Evolutionary conservation across 345 rosid genomes (phyloP), one percentile per base, ranked within the genome.

Genomic region (Citrus glauca): DNA sequence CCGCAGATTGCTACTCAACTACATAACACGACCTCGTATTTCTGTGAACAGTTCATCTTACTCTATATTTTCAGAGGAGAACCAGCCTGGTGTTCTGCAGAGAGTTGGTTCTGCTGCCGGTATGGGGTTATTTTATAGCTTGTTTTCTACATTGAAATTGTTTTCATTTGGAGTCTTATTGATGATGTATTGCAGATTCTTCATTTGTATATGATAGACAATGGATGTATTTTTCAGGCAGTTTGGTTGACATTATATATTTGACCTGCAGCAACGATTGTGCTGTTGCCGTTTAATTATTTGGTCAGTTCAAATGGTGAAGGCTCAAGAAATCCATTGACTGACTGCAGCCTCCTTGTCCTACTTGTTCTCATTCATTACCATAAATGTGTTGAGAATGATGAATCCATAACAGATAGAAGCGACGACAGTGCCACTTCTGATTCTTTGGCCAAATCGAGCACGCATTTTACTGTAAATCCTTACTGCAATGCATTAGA

Each of bases 41-140:
- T 84, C 90, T 64, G 81, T 85, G 68, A 90, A 82, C 74, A 79
- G 74, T 62, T 81, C 87, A 76, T 19, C 90, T 57, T 88, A 89
- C 84, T 82, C 91, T 62, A 40, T 82, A 66, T 90, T 87, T 85
- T 80, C 88, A 62, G 92, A 88, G 61, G 88, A 82, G 75, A 84
- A 78, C 67, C 85, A 87, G 75, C 91, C 91, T 77, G 94, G 98
- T 66, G 94, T 94, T 82, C 82, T 96, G 72, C 97, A 92, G 78
- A 92, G 94, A 91, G 95, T 92, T 69, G 89, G 98, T 71, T 89
- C 93, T 77, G 97, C 91, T 64, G 98, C 99, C 81, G 95, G 99
- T 94, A 89, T 65, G 83, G 50, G 85, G 25, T 77, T 75, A 62
- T 63, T 60, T 76, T 76, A 50, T n/a, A 17, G 66, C 55, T 72